Evolutionary conservation across 2,329 filamentous ascomycete species (phyloP), one percentile per base, ranked within the genome.

Genomic region (Hypoxylon sp.): DNA sequence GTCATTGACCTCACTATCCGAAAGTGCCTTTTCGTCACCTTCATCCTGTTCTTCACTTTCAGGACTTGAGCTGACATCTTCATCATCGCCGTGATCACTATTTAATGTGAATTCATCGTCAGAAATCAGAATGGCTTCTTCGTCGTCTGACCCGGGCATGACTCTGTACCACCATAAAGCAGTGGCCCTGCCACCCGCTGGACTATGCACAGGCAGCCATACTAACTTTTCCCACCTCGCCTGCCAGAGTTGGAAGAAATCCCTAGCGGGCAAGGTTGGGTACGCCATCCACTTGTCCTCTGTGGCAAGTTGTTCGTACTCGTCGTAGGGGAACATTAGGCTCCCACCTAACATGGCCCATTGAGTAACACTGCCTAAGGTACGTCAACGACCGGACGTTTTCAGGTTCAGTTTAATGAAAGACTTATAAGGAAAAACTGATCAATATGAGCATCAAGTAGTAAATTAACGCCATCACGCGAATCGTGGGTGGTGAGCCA

Each of bases 151-250:
- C 5, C 9, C 19, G 17, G 52, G 52, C 14, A 39, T 29, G 6
- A n/a, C 52, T 13, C 52, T 22, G 29, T 24, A 44, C 50, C 50
- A 52, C 50, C 35, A 54, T 6, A 24, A 9, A 17, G 22, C 14
- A 26, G 11, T 11, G n/a, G 19, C 35, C 33, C 19, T 42, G 8
- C 22, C 17, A 8, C 22, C 35, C 2, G 3, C 22, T 5, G 37
- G 24, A 11, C 19, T 29, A 13, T 26, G n/a, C 3, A 52, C 31
- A 3, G 50, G 50, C 8, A 52, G 3, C 50, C 29, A 52, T 5
- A 52, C 9, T 37, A 37, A 29, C 17, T 52, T 37, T 52, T 52
- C 50, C 50, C 50, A 52, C 9, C 31, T 52, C 8, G 50, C 50
- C 24, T 24, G n/a, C 50, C 50, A 52, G 50, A 22, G 50, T 35